Evolutionary conservation across 352 stramenopile species (phyloP), one percentile per base, ranked within the genome.

Genomic region (Globisporangium radiosum): DNA sequence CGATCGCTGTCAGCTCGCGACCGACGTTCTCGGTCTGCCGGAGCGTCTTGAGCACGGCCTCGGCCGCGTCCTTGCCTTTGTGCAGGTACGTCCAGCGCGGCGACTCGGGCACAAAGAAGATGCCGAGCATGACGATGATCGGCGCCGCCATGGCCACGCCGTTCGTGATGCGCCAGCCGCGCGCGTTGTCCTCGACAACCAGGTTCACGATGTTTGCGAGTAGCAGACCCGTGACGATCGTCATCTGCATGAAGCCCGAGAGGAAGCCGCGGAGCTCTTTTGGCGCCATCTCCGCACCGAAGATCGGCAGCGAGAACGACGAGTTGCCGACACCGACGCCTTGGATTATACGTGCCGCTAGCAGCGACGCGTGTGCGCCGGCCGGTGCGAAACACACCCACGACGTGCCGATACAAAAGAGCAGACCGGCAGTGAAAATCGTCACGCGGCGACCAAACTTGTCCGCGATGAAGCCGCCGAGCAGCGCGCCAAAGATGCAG

Each of bases 71-170:
- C 0, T 75, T 57, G 14, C 62, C 70, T 15, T 72, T 71, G 33
- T 73, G 47, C 60, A 73, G 60, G 65, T 81, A 83, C n/a, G 76
- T 40, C 71, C 71, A 88, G 6, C 77, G 55, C n/a, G 55, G 55
- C 14, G 45, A 54, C 47, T 60, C 55, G 36, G 55, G 55, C 33
- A 60, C 44, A 15, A 60, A 60, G 17, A 54, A 53, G 25, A 71
- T 57, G 3, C 56, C 60, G 19, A 61, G 38, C 37, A 69, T 51
- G 47, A 75, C 59, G 58, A 60, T 56, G 14, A 66, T n/a, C 17
- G 56, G 55, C n/a, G 57, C 47, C 5, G 57, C 54, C 17, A 68
- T 63, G 7, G 63, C 52, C 10, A 69, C 40, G 19, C 25, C 52
- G 44, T 69, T 68, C 25, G 62, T 53, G 33, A 51, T 62, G 43